Evolutionary conservation across 2,329 filamentous ascomycete genomes (phyloP).

Genomic region (Chaetomium olivaceum): DNA sequence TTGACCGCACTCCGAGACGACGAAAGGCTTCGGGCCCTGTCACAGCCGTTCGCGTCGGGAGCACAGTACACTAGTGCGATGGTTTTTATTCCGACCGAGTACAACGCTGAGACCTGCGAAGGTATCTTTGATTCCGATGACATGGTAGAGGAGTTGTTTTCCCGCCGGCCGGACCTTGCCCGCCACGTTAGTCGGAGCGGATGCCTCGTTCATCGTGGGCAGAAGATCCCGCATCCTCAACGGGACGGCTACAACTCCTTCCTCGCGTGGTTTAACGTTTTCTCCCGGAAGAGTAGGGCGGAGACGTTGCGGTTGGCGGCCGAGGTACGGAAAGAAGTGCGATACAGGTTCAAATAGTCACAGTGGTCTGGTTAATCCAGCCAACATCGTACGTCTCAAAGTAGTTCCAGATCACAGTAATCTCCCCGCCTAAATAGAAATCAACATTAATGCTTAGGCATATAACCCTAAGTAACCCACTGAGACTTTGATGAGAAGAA

Average conservation of each 20-base stretch:
- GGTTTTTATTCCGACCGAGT: not conserved
- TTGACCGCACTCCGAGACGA: not conserved
- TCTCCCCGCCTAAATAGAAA: too few species aligned
- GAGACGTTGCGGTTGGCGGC: not conserved
- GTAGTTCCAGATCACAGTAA: too few species aligned
- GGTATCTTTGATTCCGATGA: not conserved
- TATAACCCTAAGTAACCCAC: too few species aligned
- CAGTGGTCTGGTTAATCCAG: too few species aligned
- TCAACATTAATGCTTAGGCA: too few species aligned
- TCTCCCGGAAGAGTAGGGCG: not conserved
- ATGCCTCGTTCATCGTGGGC: not conserved
- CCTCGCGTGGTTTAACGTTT: not conserved
- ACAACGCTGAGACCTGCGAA: not conserved
- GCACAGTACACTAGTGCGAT: not conserved
- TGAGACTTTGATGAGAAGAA: too few species aligned
- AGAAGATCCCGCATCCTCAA: not conserved
- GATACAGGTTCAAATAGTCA: not conserved
- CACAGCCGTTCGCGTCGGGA: not conserved
- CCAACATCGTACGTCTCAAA: too few species aligned
- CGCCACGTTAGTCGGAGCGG: not conserved
- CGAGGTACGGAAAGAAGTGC: not conserved
- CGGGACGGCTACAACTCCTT: not conserved
- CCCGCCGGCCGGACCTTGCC: not conserved
- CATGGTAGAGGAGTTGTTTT: not conserved
- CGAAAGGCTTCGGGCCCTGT: not conserved